Base-by-base conservation (phyloP, 2,329 filamentous ascomycete genomes). In the Calonectria naviculata region DNA sequence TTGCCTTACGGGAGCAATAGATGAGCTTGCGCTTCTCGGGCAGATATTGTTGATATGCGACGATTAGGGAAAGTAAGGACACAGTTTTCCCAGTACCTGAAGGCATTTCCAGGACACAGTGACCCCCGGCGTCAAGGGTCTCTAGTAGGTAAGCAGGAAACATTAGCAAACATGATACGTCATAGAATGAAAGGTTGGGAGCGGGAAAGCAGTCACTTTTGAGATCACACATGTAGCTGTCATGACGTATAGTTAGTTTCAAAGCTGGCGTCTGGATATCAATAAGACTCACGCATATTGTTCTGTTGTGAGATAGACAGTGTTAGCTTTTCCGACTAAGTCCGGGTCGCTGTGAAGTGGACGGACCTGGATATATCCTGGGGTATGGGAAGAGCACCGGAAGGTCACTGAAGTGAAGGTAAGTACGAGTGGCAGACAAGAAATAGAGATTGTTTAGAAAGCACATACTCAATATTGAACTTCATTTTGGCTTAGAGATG, bases 21-120 rank as follows among this genome's bases (percentile, higher is more conserved):
- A 99, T 98, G 63, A 99, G 91, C 84, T 99, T 99, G 67, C 97
- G 90, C 78, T 97, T 94, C 81, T 98, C 95, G 4, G 95, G 95
- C 79, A 96, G 95, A 81, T 95, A 93, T 81, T 97, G 94, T 83
- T 99, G 97, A 80, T 99, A 99, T 47, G 97, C 96, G 69, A 99
- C 92, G 79, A 99, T 99, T 77, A 99, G 90, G 0, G 97, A 98
- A 52, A 99, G 87, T 5, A 99, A 88, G 12, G 97, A 98, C 29
- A 99, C 94, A 0, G 97, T 99, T 87, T 99, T 99, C 72, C 97
- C 97, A 28, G 97, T 99, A 49, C 97, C 97, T 71, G 97, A 99
- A 83, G 97, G 97, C 97, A 99, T 99, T 85, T 99, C 97, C 78
- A 99, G 86, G 26, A 99, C 96, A 83, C 95, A 98, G 85, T 99